Evolutionary conservation across 495 filamentous ascomycete species (phyloP), one percentile per base, ranked within the genome.

Genomic region (Penicillium simplicissimum): DNA sequence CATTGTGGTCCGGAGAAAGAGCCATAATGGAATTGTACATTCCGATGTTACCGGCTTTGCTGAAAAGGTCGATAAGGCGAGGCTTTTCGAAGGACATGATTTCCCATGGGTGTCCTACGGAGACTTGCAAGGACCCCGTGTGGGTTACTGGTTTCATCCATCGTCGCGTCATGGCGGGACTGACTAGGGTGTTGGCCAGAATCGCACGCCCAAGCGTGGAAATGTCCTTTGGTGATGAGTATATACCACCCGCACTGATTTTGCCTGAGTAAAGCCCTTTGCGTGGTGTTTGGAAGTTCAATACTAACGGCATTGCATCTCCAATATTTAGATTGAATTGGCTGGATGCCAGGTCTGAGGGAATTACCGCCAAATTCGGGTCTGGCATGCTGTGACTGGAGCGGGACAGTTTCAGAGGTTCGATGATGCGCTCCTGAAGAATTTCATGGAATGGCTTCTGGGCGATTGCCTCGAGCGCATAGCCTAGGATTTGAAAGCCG

Each of bases 31-130:
- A 69, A 49, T 78, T 76, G 64, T 85, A 86, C 8, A 59, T 51
- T 21, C 71, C 73, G 5, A 82, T 57, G 45, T 82, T 80, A 1
- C 84, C 84, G n/a, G 66, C 57, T 62, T 85, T 85, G 52, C 77
- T 82, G 70, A 85, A 85, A 10, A 85, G 64, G 25, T 85, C 80
- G 28, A 81, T 64, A 0, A 76, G 54, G 8, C 70, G 67, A 31
- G 59, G 31, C 34, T 55, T 0, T 59, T 10, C n/a, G 62, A 52
- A 14, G 52, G 47, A 34, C 47, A 69, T 35, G 37, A 87, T 81
- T 31, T 86, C 85, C 83, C 84, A 87, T 0, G 86, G 85, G 7
- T 79, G 79, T 28, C 83, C 78, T 4, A 86, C 67, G 13, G 78
- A 75, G 35, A 76, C 67, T n/a, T 65, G 62, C 0, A 79, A 65